Evolutionary conservation across 2,329 filamentous ascomycete species (phyloP), one percentile per base, ranked within the genome.

Genomic region (Fusarium udum): DNA sequence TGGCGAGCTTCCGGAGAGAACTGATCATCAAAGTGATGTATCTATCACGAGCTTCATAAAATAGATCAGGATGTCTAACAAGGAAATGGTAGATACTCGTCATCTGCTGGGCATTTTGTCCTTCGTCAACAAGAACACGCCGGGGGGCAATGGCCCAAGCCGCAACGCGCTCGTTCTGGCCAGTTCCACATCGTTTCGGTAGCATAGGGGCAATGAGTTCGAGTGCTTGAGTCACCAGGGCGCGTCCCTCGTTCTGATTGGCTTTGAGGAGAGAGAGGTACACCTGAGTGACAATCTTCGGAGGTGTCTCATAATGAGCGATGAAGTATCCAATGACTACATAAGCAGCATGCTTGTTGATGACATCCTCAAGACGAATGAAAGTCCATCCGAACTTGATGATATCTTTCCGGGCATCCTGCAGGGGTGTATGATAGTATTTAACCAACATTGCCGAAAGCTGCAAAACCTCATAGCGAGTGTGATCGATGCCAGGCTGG

Each of bases 321-420:
- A 99, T 98, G 84, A 99, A 99, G 82, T 98, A 99, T 6, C 94
- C 95, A 69, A 99, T 97, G 11, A 99, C 91, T 10, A 98, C 95
- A 78, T 99, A 99, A 6, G 96, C 95, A 2, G 95, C 96, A 81
- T 98, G 96, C 82, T 99, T 99, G 86, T 98, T 99, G 85, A 99
- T 97, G 64, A 97, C 93, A 81, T 99, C 96, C 79, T 99, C 97
- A n/a, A 99, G 89, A 31, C 94, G 91, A 78, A 99, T 99, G 80
- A 97, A 98, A 24, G 95, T 97, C 96, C 96, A 99, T 7, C 95
- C 95, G 82, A 98, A 99, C 83, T 98, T 98, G 79, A 99, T 99
- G 71, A 99, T 95, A 73, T 99, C 96, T 82, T 99, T 99, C 42
- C 97, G 91, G 6, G 94, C 92, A 78, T 98, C 96, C 75, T 97